Percentiles rank a stretch among this genome's conserved stretches.
phyloP scores from a whole-genome alignment of 768 basidiomycete genomes.

The Boletus sp. region DNA sequence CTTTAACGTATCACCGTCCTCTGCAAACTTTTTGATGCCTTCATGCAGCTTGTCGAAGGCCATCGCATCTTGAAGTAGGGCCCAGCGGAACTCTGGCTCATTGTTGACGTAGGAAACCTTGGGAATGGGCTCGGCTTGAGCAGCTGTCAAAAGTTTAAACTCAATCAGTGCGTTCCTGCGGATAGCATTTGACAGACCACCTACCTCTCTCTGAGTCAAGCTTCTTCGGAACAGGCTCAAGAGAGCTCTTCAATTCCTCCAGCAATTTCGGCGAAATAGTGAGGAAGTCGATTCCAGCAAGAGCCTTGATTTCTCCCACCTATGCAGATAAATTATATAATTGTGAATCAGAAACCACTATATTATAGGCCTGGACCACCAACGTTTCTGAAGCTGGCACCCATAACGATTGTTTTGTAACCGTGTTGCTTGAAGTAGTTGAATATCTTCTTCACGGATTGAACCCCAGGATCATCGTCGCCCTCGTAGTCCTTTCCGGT shows the following conservation, averaged over 20 bases:
- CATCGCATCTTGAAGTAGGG: slow-evolving; percentile 86
- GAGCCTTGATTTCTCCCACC: slow-evolving; percentile 87
- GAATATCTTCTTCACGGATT: slow-evolving; percentile 93
- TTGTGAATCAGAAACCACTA: neutral
- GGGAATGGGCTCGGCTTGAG: slow-evolving; percentile 57
- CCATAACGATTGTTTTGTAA: slow-evolving; percentile 99
- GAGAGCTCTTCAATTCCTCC: slow-evolving; percentile 81
- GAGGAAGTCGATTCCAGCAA: slow-evolving; percentile 94
- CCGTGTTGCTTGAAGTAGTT: slow-evolving; percentile 97
- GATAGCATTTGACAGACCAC: slow-evolving; percentile 12
- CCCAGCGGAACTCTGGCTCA: slow-evolving; percentile 92
- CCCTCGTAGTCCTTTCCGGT: slow-evolving; percentile 83
- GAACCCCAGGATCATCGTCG: slow-evolving; percentile 91
- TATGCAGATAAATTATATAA: slow-evolving; percentile 23
- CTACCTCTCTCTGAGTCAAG: slow-evolving; percentile 63
- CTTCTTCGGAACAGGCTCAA: slow-evolving; percentile 74
- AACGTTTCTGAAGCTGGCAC: slow-evolving; percentile 96
- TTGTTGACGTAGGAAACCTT: slow-evolving; percentile 86
- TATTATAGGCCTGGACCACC: too few relatives aligned
- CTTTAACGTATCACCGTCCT: slow-evolving; percentile 87
- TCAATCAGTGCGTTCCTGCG: neutral
- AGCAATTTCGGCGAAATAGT: slow-evolving; percentile 88
- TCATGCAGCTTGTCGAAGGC: slow-evolving; percentile 96
- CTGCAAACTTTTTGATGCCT: slow-evolving; percentile 96
- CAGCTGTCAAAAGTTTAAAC: slow-evolving; percentile 35